Conservation (phyloP, 805 yeast genomes). For the Candida ipomoeae region DNA sequence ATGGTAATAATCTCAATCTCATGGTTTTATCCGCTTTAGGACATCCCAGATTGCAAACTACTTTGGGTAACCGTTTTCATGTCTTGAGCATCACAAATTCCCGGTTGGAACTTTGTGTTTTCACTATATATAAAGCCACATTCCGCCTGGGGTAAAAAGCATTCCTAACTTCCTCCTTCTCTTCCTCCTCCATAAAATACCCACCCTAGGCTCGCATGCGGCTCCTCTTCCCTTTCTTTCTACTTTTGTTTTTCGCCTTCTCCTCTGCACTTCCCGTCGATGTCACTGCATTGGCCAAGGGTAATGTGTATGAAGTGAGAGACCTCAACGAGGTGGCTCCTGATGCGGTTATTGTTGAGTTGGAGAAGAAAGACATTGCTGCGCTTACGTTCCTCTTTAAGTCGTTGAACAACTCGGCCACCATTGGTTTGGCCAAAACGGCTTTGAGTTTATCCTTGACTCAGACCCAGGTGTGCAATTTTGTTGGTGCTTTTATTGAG, state of each 20-base stretch:
- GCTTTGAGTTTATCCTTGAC: conserved; percentile 23
- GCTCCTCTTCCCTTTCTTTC: conserved; percentile 6
- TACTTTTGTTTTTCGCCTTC: conserved; percentile 6
- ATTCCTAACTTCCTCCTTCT: background rate
- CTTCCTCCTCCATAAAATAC: background rate
- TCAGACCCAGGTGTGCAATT: conserved; percentile 23
- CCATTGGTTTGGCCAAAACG: conserved; percentile 19
- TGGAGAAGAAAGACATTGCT: conserved; percentile 16
- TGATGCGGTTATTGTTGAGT: conserved; percentile 1
- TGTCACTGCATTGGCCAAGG: background rate
- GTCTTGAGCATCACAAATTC: background rate
- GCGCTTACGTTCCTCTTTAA: conserved; percentile 23
- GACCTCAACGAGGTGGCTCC: conserved; percentile 3
- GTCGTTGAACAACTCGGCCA: conserved; percentile 20
- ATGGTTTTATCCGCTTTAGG: conserved; percentile 1
- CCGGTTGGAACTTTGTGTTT: too few relatives aligned
- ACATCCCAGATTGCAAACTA: background rate
- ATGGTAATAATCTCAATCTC: background rate
- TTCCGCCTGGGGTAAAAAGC: background rate
- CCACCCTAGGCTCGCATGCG: conserved; percentile 4
- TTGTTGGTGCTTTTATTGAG: conserved; percentile 22
- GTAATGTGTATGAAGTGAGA: conserved; percentile 3
- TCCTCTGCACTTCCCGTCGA: conserved; percentile 11
- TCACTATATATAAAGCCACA: background rate
- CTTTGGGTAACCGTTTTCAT: background rate